Conservation (phyloP, 352 stramenopile genomes). For the Pythium angustatum region DNA sequence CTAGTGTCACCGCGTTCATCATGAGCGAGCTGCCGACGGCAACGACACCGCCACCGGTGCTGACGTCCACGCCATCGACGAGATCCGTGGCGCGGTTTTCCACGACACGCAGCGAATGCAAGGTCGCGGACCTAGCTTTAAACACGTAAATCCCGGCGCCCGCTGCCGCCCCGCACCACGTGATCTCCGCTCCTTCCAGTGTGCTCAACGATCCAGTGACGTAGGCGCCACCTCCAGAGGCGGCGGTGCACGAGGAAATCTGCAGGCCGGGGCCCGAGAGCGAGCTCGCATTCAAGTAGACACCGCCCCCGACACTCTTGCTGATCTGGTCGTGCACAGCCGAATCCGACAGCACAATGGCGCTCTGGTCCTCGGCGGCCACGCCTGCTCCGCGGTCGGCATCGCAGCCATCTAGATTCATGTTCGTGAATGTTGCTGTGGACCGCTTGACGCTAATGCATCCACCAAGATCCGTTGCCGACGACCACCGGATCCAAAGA, state of each 20-base stretch:
- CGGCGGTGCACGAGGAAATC: constrained; percentile 3
- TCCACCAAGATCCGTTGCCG: constrained; percentile 9
- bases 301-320: constrained; percentile 9
- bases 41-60: constrained; percentile 15
- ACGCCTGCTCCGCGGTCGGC: constrained; percentile 16
- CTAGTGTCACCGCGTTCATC: not conserved
- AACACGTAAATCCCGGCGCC: constrained; percentile 10
- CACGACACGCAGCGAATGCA: not conserved
- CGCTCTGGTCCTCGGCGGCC: constrained; percentile 13
- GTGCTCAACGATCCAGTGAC: constrained; percentile 7
- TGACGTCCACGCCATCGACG: not conserved
- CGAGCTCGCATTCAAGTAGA: constrained; percentile 24
- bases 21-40: constrained; percentile 2
- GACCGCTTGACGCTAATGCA: constrained; percentile 13
- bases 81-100: not conserved
- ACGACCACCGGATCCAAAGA: not conserved
- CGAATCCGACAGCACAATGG: constrained; percentile 6
- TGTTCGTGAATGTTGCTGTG: not conserved
- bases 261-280: not conserved
- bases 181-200: constrained; percentile 1
- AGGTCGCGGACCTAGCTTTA: constrained; percentile 5
- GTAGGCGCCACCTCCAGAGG: constrained; percentile 14
- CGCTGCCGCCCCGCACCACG: not conserved
- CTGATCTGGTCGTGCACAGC: not conserved
- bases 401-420: not conserved